phyloP scores from a whole-genome alignment of 2,329 filamentous ascomycete genomes.

The Neonectria ditissima region DNA sequence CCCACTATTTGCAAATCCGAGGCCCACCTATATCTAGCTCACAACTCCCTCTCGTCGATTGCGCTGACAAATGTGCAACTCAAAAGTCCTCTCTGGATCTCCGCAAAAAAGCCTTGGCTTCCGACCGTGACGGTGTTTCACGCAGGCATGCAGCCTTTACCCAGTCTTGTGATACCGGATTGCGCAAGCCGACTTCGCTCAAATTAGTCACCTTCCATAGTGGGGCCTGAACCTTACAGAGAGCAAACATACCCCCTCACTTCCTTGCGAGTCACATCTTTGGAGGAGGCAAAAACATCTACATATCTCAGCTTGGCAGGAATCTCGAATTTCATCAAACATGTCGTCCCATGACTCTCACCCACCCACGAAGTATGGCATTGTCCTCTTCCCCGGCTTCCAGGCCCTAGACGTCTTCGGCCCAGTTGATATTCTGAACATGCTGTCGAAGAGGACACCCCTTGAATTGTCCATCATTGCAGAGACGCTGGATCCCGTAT shows the following conservation, averaged over 20 bases:
- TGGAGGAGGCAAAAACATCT: background rate
- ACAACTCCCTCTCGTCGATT: too few species aligned
- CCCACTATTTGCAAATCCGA: too few species aligned
- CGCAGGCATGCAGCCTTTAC: too few species aligned
- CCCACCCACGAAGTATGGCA: conserved; percentile 35
- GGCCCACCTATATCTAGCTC: too few species aligned
- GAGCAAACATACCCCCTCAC: background rate
- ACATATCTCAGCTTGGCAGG: background rate
- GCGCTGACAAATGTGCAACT: too few species aligned
- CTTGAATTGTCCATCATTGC: conserved; percentile 46
- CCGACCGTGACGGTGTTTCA: too few species aligned
- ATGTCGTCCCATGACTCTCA: background rate
- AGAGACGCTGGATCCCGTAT: conserved; percentile 45
- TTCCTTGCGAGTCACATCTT: background rate
- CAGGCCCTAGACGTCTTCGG: conserved; percentile 48
- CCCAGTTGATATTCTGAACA: conserved; percentile 51
- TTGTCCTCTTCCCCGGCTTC: conserved; percentile 40
- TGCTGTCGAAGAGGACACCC: conserved; percentile 39
- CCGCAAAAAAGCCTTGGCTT: too few species aligned
- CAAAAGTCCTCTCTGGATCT: too few species aligned
- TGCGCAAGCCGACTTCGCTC: background rate
- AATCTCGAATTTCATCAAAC: background rate
- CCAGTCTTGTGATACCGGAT: background rate
- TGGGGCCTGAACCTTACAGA: background rate
- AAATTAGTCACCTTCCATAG: background rate